phyloP scores from a whole-genome alignment of 331 rosid genomes.

The Telfairia occidentalis region DNA sequence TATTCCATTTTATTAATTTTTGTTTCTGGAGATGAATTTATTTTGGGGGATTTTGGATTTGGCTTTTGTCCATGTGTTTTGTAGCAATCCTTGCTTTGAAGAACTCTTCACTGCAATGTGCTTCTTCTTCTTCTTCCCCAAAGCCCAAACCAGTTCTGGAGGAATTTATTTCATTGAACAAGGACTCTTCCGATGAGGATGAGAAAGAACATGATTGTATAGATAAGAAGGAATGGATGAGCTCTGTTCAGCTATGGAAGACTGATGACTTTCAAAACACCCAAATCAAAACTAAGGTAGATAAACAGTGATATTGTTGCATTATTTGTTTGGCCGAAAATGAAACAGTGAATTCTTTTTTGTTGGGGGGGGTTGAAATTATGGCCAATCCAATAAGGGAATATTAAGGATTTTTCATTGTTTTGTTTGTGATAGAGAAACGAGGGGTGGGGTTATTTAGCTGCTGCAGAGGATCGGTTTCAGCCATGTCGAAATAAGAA shows the following conservation, averaged over 20 bases:
- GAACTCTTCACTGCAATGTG: constrained; percentile 43
- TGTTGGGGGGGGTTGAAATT: background rate
- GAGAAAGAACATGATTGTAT: constrained; percentile 43
- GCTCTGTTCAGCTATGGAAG: constrained; percentile 94
- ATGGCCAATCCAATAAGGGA: background rate
- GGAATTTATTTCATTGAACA: constrained; percentile 71
- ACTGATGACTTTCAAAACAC: constrained; percentile 11
- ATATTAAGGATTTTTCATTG: background rate
- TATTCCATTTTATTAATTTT: background rate
- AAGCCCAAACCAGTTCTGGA: constrained; percentile 52
- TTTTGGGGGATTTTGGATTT: background rate
- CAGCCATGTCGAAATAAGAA: constrained; percentile 31
- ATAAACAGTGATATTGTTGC: background rate
- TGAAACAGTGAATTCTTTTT: background rate
- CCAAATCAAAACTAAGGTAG: constrained; percentile 6
- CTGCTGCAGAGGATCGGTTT: constrained; percentile 36
- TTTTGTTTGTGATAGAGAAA: constrained; percentile 30
- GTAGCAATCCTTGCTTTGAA: constrained; percentile 57
- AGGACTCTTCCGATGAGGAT: constrained; percentile 31
- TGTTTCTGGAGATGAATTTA: background rate
- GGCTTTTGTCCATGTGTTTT: background rate
- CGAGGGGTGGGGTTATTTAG: constrained; percentile 29
- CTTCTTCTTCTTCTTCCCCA: background rate
- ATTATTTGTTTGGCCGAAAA: background rate
- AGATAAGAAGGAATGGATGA: constrained; percentile 97